Evolutionary conservation across 805 yeast genomes (phyloP).

Genomic region (Zygoascus bituminiphila): DNA sequence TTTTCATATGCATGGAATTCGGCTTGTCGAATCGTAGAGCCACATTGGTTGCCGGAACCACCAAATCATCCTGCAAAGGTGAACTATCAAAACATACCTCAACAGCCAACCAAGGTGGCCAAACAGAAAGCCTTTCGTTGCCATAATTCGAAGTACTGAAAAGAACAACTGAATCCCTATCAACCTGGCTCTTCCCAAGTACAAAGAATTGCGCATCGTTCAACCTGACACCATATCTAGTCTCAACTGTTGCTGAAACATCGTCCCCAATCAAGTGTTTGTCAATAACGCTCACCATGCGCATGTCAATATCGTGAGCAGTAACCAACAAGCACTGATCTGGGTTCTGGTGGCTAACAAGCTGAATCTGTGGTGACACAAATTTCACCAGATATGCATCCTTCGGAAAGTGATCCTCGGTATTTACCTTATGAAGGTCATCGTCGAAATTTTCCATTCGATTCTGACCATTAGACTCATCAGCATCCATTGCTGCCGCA

Average conservation of each 20-base stretch:
- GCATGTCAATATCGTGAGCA: constrained; percentile 62
- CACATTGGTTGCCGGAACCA: constrained; percentile 58
- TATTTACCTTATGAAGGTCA: constrained; percentile 37
- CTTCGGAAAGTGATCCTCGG: constrained; percentile 26
- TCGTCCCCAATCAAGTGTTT: constrained; percentile 33
- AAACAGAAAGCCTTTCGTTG: constrained; percentile 35
- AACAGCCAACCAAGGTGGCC: constrained; percentile 90
- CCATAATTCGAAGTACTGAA: constrained; percentile 54
- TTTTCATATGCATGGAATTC: constrained; percentile 35
- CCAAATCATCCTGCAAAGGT: constrained; percentile 38
- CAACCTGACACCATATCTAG: constrained; percentile 60
- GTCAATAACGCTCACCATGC: constrained; percentile 57
- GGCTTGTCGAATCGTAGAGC: constrained; percentile 52
- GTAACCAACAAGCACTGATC: constrained; percentile 61
- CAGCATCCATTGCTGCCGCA: constrained; percentile 2
- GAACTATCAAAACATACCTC: constrained; percentile 57
- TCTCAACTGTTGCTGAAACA: constrained; percentile 45
- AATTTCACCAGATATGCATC: constrained; percentile 60
- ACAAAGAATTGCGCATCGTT: constrained; percentile 67
- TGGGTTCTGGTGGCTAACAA: constrained; percentile 42
- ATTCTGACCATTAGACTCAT: constrained; percentile 8
- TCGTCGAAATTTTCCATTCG: constrained; percentile 37
- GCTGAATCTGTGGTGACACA: constrained; percentile 76
- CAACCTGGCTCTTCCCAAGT: constrained; percentile 44
- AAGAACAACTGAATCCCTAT: constrained; percentile 34